These are phyloP conservation scores for Dipteronia sinensis DNA, from an alignment of 345 rosid genomes.

Conservation along the genomic window DNA sequence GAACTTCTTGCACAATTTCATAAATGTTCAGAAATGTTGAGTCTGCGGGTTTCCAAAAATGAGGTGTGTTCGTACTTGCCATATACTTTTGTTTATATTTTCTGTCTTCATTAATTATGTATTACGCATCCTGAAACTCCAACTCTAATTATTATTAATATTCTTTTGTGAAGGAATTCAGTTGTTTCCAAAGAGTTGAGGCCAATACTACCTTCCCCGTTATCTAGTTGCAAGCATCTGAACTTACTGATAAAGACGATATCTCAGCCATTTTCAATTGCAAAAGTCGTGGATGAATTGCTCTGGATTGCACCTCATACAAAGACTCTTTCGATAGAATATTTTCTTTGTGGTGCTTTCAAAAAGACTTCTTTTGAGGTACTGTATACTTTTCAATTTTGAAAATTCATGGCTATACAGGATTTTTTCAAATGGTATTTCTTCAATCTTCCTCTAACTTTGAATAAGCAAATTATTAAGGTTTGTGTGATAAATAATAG, in stretches of 20 bases:
- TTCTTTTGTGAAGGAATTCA: not conserved
- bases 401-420: no score
- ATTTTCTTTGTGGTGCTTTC: no score
- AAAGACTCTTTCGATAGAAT: no score
- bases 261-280: not conserved
- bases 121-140: not conserved
- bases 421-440: no score
- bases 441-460: no score
- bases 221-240: not conserved
- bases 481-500: no score
- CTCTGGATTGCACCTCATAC: constrained; percentile 5
- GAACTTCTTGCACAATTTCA: not conserved
- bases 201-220: not conserved
- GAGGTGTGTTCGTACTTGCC: not conserved
- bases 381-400: no score
- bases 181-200: not conserved
- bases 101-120: not conserved
- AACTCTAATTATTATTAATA: no score
- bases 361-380: no score
- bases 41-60: not conserved
- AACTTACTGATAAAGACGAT: no score
- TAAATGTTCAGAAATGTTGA: not conserved
- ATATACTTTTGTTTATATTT: not conserved
- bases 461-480: no score
- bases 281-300: not conserved